These are phyloP conservation scores for Suhomyces emberorum DNA, from an alignment of 805 yeast genomes.

Conservation along the genomic window DNA sequence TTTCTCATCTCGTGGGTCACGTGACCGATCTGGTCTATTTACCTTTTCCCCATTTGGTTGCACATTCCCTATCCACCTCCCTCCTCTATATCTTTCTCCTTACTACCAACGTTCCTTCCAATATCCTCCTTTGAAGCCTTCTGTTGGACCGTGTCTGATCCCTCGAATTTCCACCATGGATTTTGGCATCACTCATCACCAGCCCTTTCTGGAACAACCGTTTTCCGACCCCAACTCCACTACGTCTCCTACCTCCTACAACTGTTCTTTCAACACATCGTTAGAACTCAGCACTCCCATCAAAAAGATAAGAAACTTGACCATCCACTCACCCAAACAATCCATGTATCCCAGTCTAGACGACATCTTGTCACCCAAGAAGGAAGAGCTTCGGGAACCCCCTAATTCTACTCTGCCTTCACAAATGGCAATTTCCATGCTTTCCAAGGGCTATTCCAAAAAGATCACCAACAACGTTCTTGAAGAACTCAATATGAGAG, in stretches of 20 bases:
- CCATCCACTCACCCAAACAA: slow-evolving; percentile 21
- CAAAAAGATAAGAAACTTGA: slow-evolving; percentile 31
- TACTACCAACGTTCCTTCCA: background rate
- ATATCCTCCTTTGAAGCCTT: no score
- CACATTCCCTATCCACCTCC: background rate
- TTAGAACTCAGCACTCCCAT: slow-evolving; percentile 37
- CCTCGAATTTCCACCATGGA: slow-evolving; percentile 1
- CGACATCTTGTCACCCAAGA: slow-evolving; percentile 6
- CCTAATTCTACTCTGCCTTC: slow-evolving; percentile 5
- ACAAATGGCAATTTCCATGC: slow-evolving; percentile 19
- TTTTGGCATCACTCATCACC: background rate
- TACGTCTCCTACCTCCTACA: slow-evolving; percentile 4
- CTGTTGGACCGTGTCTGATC: no score
- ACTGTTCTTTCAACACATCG: slow-evolving; percentile 8
- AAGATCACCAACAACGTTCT: slow-evolving; percentile 44
- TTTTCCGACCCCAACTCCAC: slow-evolving; percentile 3
- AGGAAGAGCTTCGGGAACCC: background rate
- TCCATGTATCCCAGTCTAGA: slow-evolving; percentile 13
- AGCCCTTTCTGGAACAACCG: background rate
- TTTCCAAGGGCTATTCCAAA: slow-evolving; percentile 47
- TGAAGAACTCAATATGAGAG: slow-evolving; percentile 42
- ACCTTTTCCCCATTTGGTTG: slow-evolving; percentile 2
- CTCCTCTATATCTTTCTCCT: background rate
- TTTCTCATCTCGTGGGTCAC: no score
- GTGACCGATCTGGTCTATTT: slow-evolving; percentile 1